Evolutionary conservation across 2,329 filamentous ascomycete species (phyloP).

Genomic region (Mollisia scopiformis): DNA sequence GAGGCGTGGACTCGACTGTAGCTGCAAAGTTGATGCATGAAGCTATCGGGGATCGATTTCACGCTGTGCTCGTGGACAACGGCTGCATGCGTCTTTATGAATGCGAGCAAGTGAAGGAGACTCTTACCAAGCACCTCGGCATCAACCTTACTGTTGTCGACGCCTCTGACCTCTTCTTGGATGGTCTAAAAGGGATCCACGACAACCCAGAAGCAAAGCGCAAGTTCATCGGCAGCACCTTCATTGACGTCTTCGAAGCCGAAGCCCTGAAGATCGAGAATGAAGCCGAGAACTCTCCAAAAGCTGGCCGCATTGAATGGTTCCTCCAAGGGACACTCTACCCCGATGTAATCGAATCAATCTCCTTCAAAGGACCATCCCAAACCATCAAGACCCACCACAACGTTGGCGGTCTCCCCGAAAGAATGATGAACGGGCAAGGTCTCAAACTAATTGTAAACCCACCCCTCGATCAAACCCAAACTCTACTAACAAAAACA

Average conservation of each 20-base stretch:
- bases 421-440: slow-evolving; percentile 53
- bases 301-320: slow-evolving; percentile 79
- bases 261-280: slow-evolving; percentile 77
- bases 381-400: slow-evolving; percentile 77
- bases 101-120: slow-evolving; percentile 79
- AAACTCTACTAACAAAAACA: no score
- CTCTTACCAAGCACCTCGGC: slow-evolving; percentile 75
- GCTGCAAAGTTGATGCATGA: slow-evolving; percentile 78
- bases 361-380: slow-evolving; percentile 73
- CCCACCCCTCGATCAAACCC: no score
- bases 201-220: slow-evolving; percentile 84
- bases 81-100: slow-evolving; percentile 86
- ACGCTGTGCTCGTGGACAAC: slow-evolving; percentile 84
- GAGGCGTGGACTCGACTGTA: slow-evolving; percentile 89
- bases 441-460: slow-evolving; percentile 62
- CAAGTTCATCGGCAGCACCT: slow-evolving; percentile 82
- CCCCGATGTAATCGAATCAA: slow-evolving; percentile 61
- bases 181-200: slow-evolving; percentile 71
- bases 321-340: slow-evolving; percentile 82
- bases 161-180: slow-evolving; percentile 76
- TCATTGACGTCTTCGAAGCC: slow-evolving; percentile 83
- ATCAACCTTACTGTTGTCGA: slow-evolving; percentile 92
- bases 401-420: slow-evolving; percentile 68
- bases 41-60: slow-evolving; percentile 80
- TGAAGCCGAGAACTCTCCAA: slow-evolving; percentile 65